These are phyloP conservation scores for Apium graveolens DNA, from an alignment of 129 eudicot species.

Conservation along the genomic window DNA sequence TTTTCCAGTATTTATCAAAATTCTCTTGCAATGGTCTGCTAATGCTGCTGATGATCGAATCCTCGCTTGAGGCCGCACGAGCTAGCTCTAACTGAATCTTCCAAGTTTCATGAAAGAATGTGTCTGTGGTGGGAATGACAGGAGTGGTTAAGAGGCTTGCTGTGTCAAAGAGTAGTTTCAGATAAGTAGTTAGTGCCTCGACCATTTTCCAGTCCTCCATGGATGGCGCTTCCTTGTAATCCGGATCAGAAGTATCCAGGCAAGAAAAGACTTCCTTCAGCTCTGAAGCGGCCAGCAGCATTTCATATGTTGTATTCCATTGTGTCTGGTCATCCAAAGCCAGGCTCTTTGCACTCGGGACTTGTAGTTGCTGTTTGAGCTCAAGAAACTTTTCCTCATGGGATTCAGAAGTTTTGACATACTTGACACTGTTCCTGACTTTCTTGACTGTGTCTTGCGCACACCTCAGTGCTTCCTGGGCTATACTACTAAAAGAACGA, in stretches of 20 bases:
- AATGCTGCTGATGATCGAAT: constrained; percentile 34
- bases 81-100: constrained; percentile 84
- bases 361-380: constrained; percentile 82
- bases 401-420: constrained; percentile 79
- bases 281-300: constrained; percentile 76
- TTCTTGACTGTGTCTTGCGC: constrained; percentile 50
- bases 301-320: constrained; percentile 92
- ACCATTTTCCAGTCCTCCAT: constrained; percentile 69
- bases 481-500: constrained; percentile 56
- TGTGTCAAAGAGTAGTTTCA: constrained; percentile 59
- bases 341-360: constrained; percentile 57
- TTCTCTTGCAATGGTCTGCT: constrained; percentile 62
- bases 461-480: constrained; percentile 42
- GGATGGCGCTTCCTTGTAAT: constrained; percentile 59
- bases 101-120: constrained; percentile 95
- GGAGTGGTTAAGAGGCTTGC: constrained; percentile 51
- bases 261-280: constrained; percentile 85
- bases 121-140: constrained; percentile 56
- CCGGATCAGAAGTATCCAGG: constrained; percentile 67
- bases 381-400: constrained; percentile 68
- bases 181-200: constrained; percentile 43
- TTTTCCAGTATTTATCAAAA: constrained; percentile 75
- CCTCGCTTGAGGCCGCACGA: constrained; percentile 62
- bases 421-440: constrained; percentile 81
- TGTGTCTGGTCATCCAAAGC: constrained; percentile 63